A percentile compares a stretch with the other conserved stretches of the same genome.
phyloP scores from a whole-genome alignment of 106 monocot species.

The Cymbidium sinense region DNA sequence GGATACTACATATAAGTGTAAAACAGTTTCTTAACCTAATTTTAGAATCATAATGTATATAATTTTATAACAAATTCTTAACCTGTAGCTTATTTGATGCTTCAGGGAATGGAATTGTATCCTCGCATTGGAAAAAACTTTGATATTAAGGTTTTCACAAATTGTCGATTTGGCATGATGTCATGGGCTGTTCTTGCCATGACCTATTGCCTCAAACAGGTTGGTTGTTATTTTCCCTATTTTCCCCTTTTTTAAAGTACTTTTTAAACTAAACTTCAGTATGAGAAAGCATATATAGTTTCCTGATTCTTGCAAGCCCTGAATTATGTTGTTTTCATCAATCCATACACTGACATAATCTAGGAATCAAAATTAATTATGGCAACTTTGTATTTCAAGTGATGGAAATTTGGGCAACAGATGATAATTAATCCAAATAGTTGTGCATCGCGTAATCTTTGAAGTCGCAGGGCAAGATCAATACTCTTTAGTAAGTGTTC shows the following conservation, averaged over 20 bases:
- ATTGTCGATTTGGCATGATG: conserved; percentile 99
- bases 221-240: conserved; percentile 12
- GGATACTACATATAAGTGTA: background rate
- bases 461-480: too few relatives aligned
- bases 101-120: conserved; percentile 96
- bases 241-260: background rate
- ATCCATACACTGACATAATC: background rate
- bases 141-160: conserved; percentile 98
- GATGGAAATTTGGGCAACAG: background rate
- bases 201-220: conserved; percentile 99
- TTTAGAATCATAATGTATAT: too few relatives aligned
- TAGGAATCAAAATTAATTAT: background rate
- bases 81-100: background rate
- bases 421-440: background rate
- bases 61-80: background rate
- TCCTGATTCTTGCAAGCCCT: background rate
- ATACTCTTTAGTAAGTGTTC: too few relatives aligned
- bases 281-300: background rate
- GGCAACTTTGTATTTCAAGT: background rate
- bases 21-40: background rate
- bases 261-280: background rate
- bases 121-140: conserved; percentile 93
- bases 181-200: conserved; percentile 97
- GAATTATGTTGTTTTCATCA: background rate
- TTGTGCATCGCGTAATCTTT: too few relatives aligned